phyloP scores from a whole-genome alignment of 2,329 filamentous ascomycete genomes.

The Nigrograna mackinnonii region DNA sequence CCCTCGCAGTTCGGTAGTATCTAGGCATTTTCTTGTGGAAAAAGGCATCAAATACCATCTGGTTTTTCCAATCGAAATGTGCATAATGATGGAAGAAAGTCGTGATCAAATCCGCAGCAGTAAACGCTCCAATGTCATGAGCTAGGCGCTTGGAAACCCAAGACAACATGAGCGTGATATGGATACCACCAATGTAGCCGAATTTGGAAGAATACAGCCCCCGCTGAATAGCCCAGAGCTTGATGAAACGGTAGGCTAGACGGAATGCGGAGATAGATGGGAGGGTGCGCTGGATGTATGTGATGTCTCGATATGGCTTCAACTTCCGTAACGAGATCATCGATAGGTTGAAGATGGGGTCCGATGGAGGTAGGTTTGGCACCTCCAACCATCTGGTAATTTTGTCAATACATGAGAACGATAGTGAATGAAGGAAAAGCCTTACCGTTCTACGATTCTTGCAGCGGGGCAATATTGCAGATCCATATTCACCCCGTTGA shows the following conservation, averaged over 20 bases:
- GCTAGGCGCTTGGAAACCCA: slow-evolving; percentile 58
- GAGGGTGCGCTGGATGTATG: slow-evolving; percentile 63
- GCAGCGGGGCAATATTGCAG: slow-evolving; percentile 68
- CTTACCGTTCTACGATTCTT: slow-evolving; percentile 55
- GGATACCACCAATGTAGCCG: slow-evolving; percentile 67
- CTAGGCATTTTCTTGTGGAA: slow-evolving; percentile 47
- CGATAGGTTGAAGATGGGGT: slow-evolving; percentile 60
- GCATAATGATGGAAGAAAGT: slow-evolving; percentile 69
- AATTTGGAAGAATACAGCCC: slow-evolving; percentile 69
- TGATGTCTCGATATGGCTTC: slow-evolving; percentile 66
- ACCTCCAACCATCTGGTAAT: slow-evolving; percentile 40
- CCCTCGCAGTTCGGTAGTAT: slow-evolving; percentile 60
- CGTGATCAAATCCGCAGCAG: slow-evolving; percentile 56
- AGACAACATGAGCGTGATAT: slow-evolving; percentile 65
- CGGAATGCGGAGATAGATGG: slow-evolving; percentile 63
- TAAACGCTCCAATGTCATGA: slow-evolving; percentile 33
- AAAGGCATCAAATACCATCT: slow-evolving; percentile 62
- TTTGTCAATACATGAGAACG: slow-evolving; percentile 2
- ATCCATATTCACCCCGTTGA: slow-evolving; percentile 63
- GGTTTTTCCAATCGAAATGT: slow-evolving; percentile 60
- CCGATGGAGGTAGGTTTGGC: slow-evolving; percentile 49
- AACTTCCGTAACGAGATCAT: slow-evolving; percentile 62
- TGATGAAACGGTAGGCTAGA: slow-evolving; percentile 62
- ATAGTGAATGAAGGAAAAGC: not conserved
- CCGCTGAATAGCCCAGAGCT: slow-evolving; percentile 63